Conservation (phyloP, 202 grass and related monocot species). For the Tripidium arundinaceum region DNA sequence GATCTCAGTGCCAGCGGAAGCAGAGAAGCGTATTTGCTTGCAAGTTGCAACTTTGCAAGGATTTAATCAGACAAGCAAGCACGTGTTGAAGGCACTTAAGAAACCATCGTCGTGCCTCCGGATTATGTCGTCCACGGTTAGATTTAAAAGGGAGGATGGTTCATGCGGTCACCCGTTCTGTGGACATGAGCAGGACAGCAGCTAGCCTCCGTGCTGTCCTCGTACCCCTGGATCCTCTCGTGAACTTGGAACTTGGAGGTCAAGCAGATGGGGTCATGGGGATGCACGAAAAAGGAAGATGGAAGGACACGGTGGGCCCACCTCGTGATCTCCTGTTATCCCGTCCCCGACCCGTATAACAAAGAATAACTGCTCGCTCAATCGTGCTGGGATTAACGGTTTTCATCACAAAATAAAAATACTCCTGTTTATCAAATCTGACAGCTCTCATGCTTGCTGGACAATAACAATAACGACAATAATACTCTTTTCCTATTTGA, state of each 20-base stretch:
- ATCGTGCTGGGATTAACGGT: background rate
- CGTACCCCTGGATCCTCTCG: background rate
- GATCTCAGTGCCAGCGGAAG: no score
- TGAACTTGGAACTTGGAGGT: background rate
- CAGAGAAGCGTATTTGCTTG: no score
- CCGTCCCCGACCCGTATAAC: no score
- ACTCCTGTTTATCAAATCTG: background rate
- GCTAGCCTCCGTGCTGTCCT: background rate
- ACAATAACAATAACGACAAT: no score
- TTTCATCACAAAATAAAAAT: background rate
- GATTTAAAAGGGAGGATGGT: background rate
- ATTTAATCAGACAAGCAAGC: background rate
- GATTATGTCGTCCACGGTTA: background rate
- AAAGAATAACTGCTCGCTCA: no score
- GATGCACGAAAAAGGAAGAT: background rate
- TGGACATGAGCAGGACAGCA: background rate
- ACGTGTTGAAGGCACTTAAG: no score
- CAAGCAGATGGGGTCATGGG: no score
- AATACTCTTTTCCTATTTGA: background rate
- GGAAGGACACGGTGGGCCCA: background rate
- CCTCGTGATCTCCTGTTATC: background rate
- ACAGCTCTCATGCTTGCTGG: background rate
- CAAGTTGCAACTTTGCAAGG: no score
- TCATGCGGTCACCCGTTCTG: no score
- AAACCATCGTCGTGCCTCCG: background rate